Evolutionary conservation across 495 filamentous ascomycete genomes (phyloP).

Genomic region (Geoglossum glabrum): DNA sequence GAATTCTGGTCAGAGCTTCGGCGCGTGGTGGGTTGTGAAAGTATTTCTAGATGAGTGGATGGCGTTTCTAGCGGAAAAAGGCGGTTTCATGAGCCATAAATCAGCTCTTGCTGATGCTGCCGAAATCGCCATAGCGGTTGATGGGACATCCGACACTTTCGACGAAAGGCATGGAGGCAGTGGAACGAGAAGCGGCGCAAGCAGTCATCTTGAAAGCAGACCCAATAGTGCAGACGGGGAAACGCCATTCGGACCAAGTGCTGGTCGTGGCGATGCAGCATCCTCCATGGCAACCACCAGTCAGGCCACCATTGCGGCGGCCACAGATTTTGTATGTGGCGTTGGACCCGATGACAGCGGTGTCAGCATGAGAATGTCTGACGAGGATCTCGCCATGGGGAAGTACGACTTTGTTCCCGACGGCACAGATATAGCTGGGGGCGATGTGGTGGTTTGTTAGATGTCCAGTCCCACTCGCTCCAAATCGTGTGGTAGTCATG

Average conservation of each 20-base stretch:
- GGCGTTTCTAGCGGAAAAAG: constrained; percentile 74
- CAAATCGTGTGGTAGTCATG: background rate
- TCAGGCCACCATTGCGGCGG: constrained; percentile 15
- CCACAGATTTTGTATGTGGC: constrained; percentile 10
- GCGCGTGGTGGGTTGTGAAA: constrained; percentile 96
- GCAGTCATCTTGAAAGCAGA: constrained; percentile 14
- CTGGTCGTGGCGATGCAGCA: constrained; percentile 5
- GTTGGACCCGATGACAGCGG: constrained; percentile 43
- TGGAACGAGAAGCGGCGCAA: constrained; percentile 8
- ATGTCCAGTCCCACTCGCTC: background rate
- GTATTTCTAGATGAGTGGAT: constrained; percentile 95
- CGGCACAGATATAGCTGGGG: background rate
- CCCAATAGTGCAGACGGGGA: constrained; percentile 15
- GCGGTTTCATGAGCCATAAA: constrained; percentile 59
- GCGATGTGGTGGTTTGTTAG: constrained; percentile 4
- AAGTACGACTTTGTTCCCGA: constrained; percentile 26
- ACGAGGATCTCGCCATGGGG: constrained; percentile 33
- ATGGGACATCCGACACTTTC: constrained; percentile 4
- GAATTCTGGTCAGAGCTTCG: constrained; percentile 64
- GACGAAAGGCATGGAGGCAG: background rate
- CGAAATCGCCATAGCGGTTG: constrained; percentile 12
- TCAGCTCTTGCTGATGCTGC: constrained; percentile 17
- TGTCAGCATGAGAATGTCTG: constrained; percentile 42
- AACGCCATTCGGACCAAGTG: constrained; percentile 8
- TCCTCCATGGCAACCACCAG: constrained; percentile 5